Base-by-base conservation (phyloP, 2,329 filamentous ascomycete genomes). In the Sarocladium kiliense region DNA sequence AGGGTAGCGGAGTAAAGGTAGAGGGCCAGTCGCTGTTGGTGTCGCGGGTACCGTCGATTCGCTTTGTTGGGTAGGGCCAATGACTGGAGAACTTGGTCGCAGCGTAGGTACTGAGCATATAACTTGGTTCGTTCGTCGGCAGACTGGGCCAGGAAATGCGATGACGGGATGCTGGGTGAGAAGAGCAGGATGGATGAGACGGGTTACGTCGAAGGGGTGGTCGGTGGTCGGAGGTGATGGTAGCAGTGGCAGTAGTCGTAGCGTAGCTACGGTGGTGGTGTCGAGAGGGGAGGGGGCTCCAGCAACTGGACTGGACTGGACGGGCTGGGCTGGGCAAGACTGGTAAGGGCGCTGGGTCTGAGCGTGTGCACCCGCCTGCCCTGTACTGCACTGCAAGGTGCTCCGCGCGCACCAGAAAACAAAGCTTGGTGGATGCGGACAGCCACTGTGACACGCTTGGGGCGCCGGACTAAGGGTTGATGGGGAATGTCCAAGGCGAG, bases 171-270 rank as follows among this genome's bases (percentile, higher is more conserved):
- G 47, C 47, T 34, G 47, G 4, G 25, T 27, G 26, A 51, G 21
- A 23, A 4, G 18, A 36, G 47, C 7, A 51, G 18, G 27, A 51
- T 51, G 47, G 47, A 51, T 36, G 30, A 51, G 47, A 32, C 27
- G 47, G 47, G 47, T 51, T 51, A 51, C 47, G 47, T 51, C 47
- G 47, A 51, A 51, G 47, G 30, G 21, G 47, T 32, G 44, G 44
- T 19, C 25, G n/a, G 41, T 44, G 41, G 41, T 25, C 16, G 41
- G 21, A 23, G 41, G 41, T 12, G 41, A 25, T 47, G 23, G 23
- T 47, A 23, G 30, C 30, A 32, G 30, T 32, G 30, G 30, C 30
- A 32, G 30, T 32, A 12, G 30, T 12, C 6, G 30, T 32, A 12
- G 30, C 30, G 21, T 47, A 11, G 44, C 21, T 21, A 18, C 25